Evolutionary conservation across 2,329 filamentous ascomycete genomes (phyloP).

Genomic region (Ustilaginoidea virens): DNA sequence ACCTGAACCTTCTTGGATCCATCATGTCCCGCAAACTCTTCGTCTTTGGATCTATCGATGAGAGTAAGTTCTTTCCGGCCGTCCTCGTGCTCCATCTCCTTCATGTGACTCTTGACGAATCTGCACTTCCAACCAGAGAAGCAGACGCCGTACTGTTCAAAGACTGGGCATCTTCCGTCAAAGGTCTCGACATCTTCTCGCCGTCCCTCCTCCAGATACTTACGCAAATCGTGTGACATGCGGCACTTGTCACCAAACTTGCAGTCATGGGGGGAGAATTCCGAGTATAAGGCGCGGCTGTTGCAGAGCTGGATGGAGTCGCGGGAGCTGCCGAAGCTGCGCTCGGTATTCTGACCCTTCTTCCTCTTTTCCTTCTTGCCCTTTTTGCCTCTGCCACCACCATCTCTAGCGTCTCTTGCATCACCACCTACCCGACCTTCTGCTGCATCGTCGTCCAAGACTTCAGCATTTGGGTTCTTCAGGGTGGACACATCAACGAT

Average conservation of each 20-base stretch:
- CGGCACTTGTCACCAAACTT: slow-evolving; percentile 68
- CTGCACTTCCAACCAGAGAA: slow-evolving; percentile 87
- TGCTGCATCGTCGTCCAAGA: slow-evolving; percentile 32
- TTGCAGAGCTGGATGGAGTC: slow-evolving; percentile 68
- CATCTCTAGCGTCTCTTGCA: slow-evolving; percentile 36
- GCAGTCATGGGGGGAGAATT: slow-evolving; percentile 71
- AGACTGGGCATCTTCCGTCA: slow-evolving; percentile 67
- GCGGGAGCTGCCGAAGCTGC: slow-evolving; percentile 64
- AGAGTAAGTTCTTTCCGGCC: slow-evolving; percentile 72
- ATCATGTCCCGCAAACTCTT: slow-evolving; percentile 3
- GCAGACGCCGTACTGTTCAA: slow-evolving; percentile 60
- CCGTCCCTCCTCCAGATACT: slow-evolving; percentile 71
- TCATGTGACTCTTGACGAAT: slow-evolving; percentile 75
- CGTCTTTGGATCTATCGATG: slow-evolving; percentile 24
- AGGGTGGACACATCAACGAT: slow-evolving; percentile 21
- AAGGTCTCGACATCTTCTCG: slow-evolving; percentile 66
- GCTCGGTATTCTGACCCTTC: slow-evolving; percentile 61
- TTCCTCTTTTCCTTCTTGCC: slow-evolving; percentile 34
- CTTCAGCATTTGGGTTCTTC: slow-evolving; percentile 10
- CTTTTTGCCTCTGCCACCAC: slow-evolving; percentile 19
- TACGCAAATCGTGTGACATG: slow-evolving; percentile 68
- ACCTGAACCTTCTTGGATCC: slow-evolving; percentile 7
- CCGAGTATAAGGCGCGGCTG: slow-evolving; percentile 52
- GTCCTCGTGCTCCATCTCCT: slow-evolving; percentile 62
- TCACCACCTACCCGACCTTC: slow-evolving; percentile 24